These are phyloP conservation scores for Lycium ferocissimum DNA, from an alignment of 257 asterid species.

Conservation along the genomic window DNA sequence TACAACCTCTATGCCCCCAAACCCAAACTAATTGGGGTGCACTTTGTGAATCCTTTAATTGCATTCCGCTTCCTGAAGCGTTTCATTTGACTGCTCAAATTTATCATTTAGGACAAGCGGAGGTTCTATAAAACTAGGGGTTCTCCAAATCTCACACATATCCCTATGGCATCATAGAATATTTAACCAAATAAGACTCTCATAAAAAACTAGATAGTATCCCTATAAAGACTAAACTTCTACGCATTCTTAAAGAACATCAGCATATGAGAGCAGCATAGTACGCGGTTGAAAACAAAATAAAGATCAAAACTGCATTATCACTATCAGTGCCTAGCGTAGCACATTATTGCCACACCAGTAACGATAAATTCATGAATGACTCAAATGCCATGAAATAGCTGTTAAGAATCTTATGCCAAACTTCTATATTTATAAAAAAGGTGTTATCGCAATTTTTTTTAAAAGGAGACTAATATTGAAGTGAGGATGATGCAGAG, in stretches of 20 bases:
- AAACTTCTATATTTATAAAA: not conserved
- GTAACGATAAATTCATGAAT: not conserved
- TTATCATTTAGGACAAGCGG: not conserved
- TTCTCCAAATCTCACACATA: not conserved
- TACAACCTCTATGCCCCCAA: not conserved
- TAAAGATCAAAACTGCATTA: not conserved
- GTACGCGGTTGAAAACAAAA: not conserved
- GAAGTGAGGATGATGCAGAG: not conserved
- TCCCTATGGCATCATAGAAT: not conserved
- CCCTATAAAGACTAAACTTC: not conserved
- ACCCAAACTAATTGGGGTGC: not conserved
- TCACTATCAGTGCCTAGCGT: not conserved
- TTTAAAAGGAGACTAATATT: not conserved
- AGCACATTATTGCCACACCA: not conserved
- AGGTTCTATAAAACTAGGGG: not conserved
- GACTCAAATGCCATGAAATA: constrained; percentile 6
- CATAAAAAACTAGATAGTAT: not conserved
- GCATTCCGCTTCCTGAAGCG: not conserved
- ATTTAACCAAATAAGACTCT: not conserved
- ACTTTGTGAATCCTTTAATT: not conserved
- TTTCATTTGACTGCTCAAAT: not conserved
- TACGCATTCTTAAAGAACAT: not conserved
- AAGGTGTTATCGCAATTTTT: not conserved
- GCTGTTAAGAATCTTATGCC: not conserved
- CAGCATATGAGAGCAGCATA: not conserved